Evolutionary conservation across 176 grass and related monocot genomes (phyloP).

Genomic region (Eleusine coracana): DNA sequence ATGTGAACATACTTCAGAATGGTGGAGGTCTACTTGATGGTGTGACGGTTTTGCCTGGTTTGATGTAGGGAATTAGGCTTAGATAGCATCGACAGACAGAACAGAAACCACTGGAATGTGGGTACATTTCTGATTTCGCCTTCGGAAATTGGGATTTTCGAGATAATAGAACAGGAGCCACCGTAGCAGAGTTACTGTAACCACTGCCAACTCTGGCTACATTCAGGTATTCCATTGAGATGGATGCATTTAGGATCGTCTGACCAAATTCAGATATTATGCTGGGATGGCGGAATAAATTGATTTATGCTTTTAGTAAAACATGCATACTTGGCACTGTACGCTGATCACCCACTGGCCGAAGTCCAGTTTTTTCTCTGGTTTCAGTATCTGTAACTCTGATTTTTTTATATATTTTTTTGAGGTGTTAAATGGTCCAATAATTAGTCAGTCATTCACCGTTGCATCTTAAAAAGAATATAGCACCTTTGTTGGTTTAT

Average conservation of each 20-base stretch:
- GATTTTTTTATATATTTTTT: neutral
- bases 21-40: neutral
- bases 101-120: neutral
- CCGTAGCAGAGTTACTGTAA: conserved; percentile 17
- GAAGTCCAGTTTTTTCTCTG: neutral
- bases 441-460: neutral
- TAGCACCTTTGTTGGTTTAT: neutral
- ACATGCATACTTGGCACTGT: neutral
- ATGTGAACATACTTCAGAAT: neutral
- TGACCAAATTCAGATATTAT: neutral
- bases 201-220: neutral
- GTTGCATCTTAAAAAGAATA: neutral
- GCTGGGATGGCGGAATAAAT: neutral
- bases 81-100: neutral
- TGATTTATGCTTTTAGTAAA: neutral
- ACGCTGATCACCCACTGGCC: neutral
- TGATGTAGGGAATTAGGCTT: neutral
- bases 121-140: neutral
- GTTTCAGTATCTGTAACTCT: conserved; percentile 12
- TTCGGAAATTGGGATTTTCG: neutral
- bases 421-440: neutral
- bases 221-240: neutral
- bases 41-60: conserved; percentile 2
- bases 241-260: neutral
- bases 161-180: neutral